phyloP scores from a whole-genome alignment of 2,329 filamentous ascomycete species.

The Trichophyton rubrum region DNA sequence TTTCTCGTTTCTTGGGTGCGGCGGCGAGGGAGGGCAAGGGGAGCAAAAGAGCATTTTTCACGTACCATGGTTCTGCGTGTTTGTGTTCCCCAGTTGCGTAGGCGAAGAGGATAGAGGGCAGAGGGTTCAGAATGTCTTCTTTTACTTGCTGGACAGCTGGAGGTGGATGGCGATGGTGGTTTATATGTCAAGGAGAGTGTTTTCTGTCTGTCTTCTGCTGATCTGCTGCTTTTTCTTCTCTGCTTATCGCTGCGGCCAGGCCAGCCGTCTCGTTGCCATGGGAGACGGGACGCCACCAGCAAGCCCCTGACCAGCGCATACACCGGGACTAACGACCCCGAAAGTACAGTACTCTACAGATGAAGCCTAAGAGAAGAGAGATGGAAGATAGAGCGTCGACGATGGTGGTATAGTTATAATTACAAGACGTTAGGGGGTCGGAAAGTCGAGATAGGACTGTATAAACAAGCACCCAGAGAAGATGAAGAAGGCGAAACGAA shows the following conservation, averaged over 20 bases:
- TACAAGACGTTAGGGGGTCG: slow-evolving; percentile 1
- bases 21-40: neutral
- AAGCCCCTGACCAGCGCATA: neutral
- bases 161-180: neutral
- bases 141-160: neutral
- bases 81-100: neutral
- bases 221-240: neutral
- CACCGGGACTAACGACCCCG: neutral
- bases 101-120: neutral
- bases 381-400: neutral
- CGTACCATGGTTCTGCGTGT: neutral
- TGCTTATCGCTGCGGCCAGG: neutral
- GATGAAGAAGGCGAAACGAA: neutral
- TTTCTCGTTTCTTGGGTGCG: neutral
- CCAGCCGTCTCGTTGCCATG: slow-evolving; percentile 9
- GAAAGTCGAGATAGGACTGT: neutral
- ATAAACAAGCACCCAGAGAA: neutral
- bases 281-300: slow-evolving; percentile 4
- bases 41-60: neutral
- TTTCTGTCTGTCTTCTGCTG: neutral
- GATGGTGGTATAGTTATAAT: slow-evolving; percentile 1
- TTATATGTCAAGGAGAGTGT: neutral
- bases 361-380: neutral
- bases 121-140: neutral
- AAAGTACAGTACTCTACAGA: neutral